Evolutionary conservation across 495 filamentous ascomycete species (phyloP).

Genomic region (Aspergillus coremiiformis): DNA sequence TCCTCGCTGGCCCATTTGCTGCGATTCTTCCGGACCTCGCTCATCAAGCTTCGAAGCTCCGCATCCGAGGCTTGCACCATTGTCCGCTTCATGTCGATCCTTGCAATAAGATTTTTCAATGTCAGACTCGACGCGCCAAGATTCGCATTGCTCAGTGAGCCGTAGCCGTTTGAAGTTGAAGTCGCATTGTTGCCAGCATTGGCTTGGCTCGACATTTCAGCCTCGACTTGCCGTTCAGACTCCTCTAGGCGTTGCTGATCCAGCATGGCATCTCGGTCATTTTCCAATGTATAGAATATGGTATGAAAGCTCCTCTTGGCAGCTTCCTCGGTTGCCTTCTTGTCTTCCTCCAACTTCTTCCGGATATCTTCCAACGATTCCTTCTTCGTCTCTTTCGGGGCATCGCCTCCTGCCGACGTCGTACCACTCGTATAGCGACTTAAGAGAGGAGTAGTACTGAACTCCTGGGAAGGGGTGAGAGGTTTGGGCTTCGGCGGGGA

Average conservation of each 20-base stretch:
- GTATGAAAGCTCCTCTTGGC: conserved; percentile 85
- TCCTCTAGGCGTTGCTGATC: conserved; percentile 97
- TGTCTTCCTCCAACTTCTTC: conserved; percentile 88
- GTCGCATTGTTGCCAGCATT: conserved; percentile 41
- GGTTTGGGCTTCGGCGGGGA: conserved; percentile 51
- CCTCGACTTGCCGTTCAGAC: conserved; percentile 89
- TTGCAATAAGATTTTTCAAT: conserved; percentile 88
- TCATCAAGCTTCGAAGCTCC: conserved; percentile 85
- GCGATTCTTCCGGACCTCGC: conserved; percentile 91
- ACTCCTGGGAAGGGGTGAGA: conserved; percentile 33
- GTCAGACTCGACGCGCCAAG: conserved; percentile 95
- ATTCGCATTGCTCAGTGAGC: conserved; percentile 85
- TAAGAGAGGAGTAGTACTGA: conserved; percentile 21
- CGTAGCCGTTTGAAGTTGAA: conserved; percentile 53
- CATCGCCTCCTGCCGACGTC: conserved; percentile 22
- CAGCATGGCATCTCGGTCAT: conserved; percentile 90
- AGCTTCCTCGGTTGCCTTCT: conserved; percentile 85
- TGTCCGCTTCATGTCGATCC: conserved; percentile 86
- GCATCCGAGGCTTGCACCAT: conserved; percentile 85
- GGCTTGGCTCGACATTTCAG: conserved; percentile 73
- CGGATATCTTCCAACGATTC: conserved; percentile 77
- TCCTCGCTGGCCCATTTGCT: conserved; percentile 99
- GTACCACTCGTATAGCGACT: conserved; percentile 25
- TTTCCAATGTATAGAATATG: conserved; percentile 88
- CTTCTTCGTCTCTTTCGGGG: conserved; percentile 42